Base-by-base conservation (phyloP, 352 stramenopile genomes). In the Phytophthora citrophthora region DNA sequence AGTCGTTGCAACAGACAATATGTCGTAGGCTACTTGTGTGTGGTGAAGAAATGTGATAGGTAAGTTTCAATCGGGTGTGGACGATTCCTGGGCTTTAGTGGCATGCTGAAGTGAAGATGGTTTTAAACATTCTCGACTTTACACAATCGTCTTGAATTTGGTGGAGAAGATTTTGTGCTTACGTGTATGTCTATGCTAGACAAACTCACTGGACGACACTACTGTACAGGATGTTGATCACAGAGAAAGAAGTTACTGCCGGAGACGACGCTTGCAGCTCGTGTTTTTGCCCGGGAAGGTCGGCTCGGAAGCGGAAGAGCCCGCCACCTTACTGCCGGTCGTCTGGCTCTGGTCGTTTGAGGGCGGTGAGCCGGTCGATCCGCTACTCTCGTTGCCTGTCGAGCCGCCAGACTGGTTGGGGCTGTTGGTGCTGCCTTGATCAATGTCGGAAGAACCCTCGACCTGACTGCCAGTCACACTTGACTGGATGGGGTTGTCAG, bases 181-280 rank as follows among this genome's bases (percentile, higher is more conserved):
- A 29, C 26, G 6, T 29, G 29, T 9, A 11, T 11, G 29, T 32
- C 29, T 32, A 32, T 8, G 29, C 29, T 32, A 32, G 29, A 8
- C 29, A 34, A 34, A 34, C 29, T 10, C 29, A 34, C 8, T 34
- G 7, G 8, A 34, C 29, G 29, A 34, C 29, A 34, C 29, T 34
- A 34, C 7, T 34, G 29, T 34, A 34, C 29, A 34, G 1, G 7
- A 8, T 29, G 26, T 7, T 29, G 26, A 34, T 34, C 29, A 34
- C 29, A 34, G 29, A 9, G 27, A 13, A 31, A 34, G 44, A 48
- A 54, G 32, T 61, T 67, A 67, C 24, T 59, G 50, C 15, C 56
- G 56, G 5, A 65, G 48, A 57, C 62, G 62, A 18, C 54, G 54
- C 49, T 70, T 70, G 62, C 62, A 70, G 54, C 61, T 58, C 34